These are phyloP conservation scores for Parastagonospora avenae DNA, from an alignment of 2,329 filamentous ascomycete species.

Conservation along the genomic window DNA sequence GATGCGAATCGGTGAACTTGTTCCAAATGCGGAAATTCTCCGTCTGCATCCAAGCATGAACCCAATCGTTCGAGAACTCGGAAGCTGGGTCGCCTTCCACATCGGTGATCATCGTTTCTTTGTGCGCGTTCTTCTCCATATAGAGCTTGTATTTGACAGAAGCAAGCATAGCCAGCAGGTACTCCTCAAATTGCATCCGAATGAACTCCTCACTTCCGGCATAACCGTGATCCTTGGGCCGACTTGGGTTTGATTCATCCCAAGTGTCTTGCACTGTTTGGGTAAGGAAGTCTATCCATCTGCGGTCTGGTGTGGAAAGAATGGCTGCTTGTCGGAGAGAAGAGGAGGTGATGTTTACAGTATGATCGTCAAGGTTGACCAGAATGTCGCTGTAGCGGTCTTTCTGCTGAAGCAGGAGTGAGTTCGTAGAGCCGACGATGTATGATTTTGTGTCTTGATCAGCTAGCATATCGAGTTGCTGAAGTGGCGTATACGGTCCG, in stretches of 20 bases:
- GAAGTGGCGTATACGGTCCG: conserved; percentile 93
- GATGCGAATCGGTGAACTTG: conserved; percentile 71
- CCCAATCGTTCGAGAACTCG: conserved; percentile 84
- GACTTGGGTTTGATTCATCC: conserved; percentile 86
- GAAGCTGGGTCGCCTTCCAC: conserved; percentile 79
- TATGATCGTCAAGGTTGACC: conserved; percentile 91
- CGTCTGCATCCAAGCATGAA: conserved; percentile 85
- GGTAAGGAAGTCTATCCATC: conserved; percentile 96
- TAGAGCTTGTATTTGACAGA: conserved; percentile 81
- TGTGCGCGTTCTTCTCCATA: conserved; percentile 50
- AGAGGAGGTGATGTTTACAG: conserved; percentile 80
- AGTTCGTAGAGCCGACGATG: conserved; percentile 96
- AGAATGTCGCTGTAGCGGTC: conserved; percentile 96
- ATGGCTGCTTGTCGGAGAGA: conserved; percentile 76
- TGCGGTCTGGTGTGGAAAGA: conserved; percentile 83
- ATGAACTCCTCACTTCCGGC: conserved; percentile 97
- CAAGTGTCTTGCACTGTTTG: conserved; percentile 95
- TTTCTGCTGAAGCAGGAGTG: conserved; percentile 87
- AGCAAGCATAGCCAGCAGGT: conserved; percentile 85
- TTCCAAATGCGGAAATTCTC: conserved; percentile 93
- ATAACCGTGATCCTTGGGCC: conserved; percentile 94
- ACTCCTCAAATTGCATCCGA: conserved; percentile 94
- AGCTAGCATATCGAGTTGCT: conserved; percentile 91
- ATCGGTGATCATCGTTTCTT: conserved; percentile 66
- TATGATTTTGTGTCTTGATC: conserved; percentile 96